Base-by-base conservation (phyloP, 2,329 filamentous ascomycete genomes). In the Cordyceps tenuipes region DNA sequence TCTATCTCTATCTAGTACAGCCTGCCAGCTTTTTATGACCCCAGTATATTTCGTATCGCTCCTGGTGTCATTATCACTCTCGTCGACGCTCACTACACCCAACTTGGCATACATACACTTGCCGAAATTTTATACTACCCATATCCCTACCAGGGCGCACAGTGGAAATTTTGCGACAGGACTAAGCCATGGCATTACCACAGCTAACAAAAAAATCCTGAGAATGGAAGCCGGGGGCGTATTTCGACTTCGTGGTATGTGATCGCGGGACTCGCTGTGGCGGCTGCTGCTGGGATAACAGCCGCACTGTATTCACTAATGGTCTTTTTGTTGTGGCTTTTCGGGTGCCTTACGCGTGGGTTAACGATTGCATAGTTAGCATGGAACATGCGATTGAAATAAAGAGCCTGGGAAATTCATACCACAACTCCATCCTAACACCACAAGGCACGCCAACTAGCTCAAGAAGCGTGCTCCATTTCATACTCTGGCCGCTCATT, bases 31-130 rank as follows among this genome's bases (percentile, higher is more conserved):
- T 21, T 65, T 89, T 65, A 76, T 87, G 72, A 86, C 84, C 0
- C 85, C 87, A 8, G 65, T 89, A 63, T 77, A 84, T 64, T 82
- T 88, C 69, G 75, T 83, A 55, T 81, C 83, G 23, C 88, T 89
- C 72, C 70, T 90, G 47, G 50, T 88, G 64, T 88, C 86, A 2
- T 80, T 89, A 50, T n/a, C n/a, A 77, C 80, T 68, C 71, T 87
- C 56, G 79, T 89, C 48, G 85, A 89, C 73, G 73, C 79, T 55
- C 77, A 77, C 61, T 76, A 83, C 78, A 72, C 82, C 66, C 67
- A 76, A 67, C 68, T 77, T 70, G 77, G 84, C 71, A 74, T 73
- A 57, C 72, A 72, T 62, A 69, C 67, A 54, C 72, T 72, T 61
- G 69, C 67, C 65, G 64, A 70, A 10, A 43, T 77, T 50, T 50